Base-by-base conservation (phyloP, 306 rosid genomes). In the Carpinus fangiana region DNA sequence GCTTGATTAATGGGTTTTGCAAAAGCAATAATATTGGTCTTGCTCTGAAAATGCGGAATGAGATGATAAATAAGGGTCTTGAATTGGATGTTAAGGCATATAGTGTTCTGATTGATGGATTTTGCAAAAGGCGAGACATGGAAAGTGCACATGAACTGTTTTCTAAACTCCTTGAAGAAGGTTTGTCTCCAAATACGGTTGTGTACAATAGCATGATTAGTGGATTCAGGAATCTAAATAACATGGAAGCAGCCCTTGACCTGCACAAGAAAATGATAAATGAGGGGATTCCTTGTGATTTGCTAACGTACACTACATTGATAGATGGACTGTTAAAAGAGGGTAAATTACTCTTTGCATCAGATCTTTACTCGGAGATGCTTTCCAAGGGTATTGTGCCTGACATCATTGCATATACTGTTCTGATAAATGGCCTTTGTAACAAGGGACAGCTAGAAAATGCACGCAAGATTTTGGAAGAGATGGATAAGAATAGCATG, bases 61-160 rank as follows among this genome's bases (percentile, higher is more conserved):
- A 86, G 43, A 91, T 91, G 91, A 86, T 85, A 84, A 76, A 47
- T 60, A 91, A 78, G 85, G 93, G 88, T 60, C 76, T 91, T 77
- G 50, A 80, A 69, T 62, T 90, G 82, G 98, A 93, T 84, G 71
- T 79, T 61, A 78, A 68, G 65, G 89, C 89, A 73, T 93, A 91
- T 48, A 50, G 87, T 79, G 70, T 78, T 72, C 90, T 91, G 59
- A 90, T 93, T 48, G 84, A 85, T 79, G 88, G 90, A 50, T 85
- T 88, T 52, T 89, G 98, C 87, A 91, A 90, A 89, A 82, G 61
- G 76, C 74, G 52, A 16, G 96, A 93, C 89, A 90, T 93, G 97
- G 86, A 74, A 77, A 84, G 75, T 82, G 97, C 97, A 51, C 2
- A 47, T 56, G 82, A 85, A 82, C 72, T 89, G 64, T 85, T 89